A percentile compares a stretch with the other conserved stretches of the same genome.
These are phyloP conservation scores for Lactarius hengduanensis DNA, from an alignment of 768 basidiomycete genomes.

Conservation along the genomic window DNA sequence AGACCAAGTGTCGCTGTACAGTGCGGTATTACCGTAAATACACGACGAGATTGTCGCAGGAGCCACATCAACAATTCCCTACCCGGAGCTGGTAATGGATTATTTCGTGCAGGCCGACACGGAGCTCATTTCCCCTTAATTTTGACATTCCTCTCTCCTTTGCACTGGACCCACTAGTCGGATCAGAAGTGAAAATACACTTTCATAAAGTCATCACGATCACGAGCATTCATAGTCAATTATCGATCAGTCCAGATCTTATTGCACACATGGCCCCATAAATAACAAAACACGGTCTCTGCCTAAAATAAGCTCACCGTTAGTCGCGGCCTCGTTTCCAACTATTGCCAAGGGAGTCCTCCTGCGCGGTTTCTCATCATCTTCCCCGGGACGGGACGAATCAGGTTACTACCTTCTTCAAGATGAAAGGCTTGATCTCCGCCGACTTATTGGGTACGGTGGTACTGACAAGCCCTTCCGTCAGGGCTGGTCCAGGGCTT, in stretches of 20 bases:
- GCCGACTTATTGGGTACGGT: too few species aligned
- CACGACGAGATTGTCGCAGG: not conserved
- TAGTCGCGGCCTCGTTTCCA: constrained; percentile 38
- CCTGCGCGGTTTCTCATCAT: constrained; percentile 47
- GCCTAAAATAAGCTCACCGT: constrained; percentile 39
- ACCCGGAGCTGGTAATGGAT: not conserved
- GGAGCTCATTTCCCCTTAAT: not conserved
- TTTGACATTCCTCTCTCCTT: not conserved
- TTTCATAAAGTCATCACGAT: not conserved
- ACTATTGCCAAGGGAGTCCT: constrained; percentile 40
- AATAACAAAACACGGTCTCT: constrained; percentile 29
- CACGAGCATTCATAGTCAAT: not conserved
- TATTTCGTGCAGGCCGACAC: not conserved
- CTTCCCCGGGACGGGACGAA: constrained; percentile 40
- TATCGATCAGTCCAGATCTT: not conserved
- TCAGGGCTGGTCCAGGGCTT: too few species aligned
- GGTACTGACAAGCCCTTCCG: too few species aligned
- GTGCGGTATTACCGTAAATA: not conserved
- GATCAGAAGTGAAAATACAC: not conserved
- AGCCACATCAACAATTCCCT: too few species aligned
- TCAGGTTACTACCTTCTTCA: constrained; percentile 32
- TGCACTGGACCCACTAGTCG: not conserved
- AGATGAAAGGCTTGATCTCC: too few species aligned
- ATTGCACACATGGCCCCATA: not conserved
- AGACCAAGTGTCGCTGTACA: not conserved